A percentile compares a stretch with the other conserved stretches of the same genome.
Evolutionary conservation across 2,329 filamentous ascomycete genomes (phyloP).

Genomic region (Ambrosiella beaveri): DNA sequence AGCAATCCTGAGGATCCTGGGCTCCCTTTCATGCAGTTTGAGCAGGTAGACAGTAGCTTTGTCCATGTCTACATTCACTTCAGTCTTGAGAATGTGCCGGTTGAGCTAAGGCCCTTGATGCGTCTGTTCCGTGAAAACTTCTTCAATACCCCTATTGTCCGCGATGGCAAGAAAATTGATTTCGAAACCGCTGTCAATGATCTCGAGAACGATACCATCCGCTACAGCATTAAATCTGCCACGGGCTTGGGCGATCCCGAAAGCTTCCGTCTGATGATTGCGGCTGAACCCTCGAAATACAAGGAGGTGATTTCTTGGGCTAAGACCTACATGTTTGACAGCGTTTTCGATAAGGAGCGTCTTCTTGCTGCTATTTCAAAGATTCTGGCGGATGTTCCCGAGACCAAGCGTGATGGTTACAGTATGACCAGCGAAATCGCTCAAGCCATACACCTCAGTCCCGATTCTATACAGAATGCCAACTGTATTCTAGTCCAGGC

Average conservation of each 20-base stretch:
- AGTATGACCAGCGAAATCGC: slow-evolving; percentile 48
- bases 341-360: slow-evolving; percentile 60
- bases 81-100: slow-evolving; percentile 58
- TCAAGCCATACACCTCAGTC: slow-evolving; percentile 64
- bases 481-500: slow-evolving; percentile 72
- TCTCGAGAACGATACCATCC: slow-evolving; percentile 79
- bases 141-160: slow-evolving; percentile 76
- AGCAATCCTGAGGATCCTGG: slow-evolving; percentile 7
- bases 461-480: slow-evolving; percentile 58
- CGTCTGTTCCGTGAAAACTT: slow-evolving; percentile 79
- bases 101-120: slow-evolving; percentile 70
- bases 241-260: slow-evolving; percentile 60
- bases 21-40: slow-evolving; percentile 69
- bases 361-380: slow-evolving; percentile 54
- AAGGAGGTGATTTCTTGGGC: slow-evolving; percentile 67
- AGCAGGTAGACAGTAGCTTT: slow-evolving; percentile 85
- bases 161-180: slow-evolving; percentile 56
- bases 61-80: slow-evolving; percentile 70
- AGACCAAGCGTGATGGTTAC: slow-evolving; percentile 73
- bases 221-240: slow-evolving; percentile 56
- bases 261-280: slow-evolving; percentile 63
- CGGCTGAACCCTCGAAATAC: slow-evolving; percentile 81
- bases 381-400: slow-evolving; percentile 78
- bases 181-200: slow-evolving; percentile 89
- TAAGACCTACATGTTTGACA: slow-evolving; percentile 70